Conservation (phyloP, 129 eudicot genomes). For the Daucus carota region DNA sequence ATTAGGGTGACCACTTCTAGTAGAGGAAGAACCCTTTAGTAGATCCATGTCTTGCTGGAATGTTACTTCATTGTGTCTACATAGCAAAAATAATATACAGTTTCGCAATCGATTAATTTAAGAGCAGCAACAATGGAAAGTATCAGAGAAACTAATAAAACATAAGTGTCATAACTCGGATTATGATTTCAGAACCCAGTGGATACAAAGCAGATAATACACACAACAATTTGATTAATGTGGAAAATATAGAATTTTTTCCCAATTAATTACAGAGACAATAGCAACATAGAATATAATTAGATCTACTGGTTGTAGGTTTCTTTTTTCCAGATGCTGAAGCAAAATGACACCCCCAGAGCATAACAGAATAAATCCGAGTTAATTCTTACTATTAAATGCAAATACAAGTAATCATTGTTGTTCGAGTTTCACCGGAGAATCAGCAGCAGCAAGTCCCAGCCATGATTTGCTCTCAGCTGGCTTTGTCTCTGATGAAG, state of each 20-base stretch:
- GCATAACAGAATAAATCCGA: background rate
- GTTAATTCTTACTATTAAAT: background rate
- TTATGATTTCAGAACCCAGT: background rate
- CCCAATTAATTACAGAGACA: background rate
- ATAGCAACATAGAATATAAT: background rate
- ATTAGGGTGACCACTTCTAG: too few species aligned
- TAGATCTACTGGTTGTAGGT: background rate
- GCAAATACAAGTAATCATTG: background rate
- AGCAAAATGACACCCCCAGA: background rate
- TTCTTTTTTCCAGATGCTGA: background rate
- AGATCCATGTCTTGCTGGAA: background rate
- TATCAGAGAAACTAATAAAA: background rate
- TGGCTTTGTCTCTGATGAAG: conserved; percentile 23
- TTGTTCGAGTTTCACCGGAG: conserved; percentile 16
- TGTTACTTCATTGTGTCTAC: background rate
- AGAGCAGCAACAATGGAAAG: background rate
- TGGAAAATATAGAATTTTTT: background rate
- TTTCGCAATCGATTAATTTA: background rate
- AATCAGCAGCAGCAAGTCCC: conserved; percentile 42
- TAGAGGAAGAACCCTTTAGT: background rate
- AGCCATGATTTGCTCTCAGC: conserved; percentile 50
- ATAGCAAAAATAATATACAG: background rate
- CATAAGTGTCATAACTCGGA: background rate
- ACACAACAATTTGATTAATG: background rate
- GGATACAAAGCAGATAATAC: background rate